These are phyloP conservation scores for Arthroderma sp. DNA, from an alignment of 2,329 filamentous ascomycete genomes.

Conservation along the genomic window DNA sequence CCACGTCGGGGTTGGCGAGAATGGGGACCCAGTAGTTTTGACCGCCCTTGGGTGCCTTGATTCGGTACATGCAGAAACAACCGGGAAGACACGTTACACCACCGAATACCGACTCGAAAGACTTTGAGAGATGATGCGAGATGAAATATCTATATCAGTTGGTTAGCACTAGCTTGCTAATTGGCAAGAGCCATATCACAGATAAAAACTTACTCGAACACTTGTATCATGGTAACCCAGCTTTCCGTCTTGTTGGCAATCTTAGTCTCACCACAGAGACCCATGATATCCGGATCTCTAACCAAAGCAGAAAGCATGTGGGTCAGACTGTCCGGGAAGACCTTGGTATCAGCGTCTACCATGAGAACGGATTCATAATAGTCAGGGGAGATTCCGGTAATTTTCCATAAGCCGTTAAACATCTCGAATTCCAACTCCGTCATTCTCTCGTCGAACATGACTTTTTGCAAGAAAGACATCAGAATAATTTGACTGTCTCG, in stretches of 20 bases:
- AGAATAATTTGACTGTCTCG: conserved; percentile 97
- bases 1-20: conserved; percentile 92
- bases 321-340: conserved; percentile 94
- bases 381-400: conserved; percentile 94
- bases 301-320: conserved; percentile 99
- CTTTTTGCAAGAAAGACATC: conserved; percentile 98
- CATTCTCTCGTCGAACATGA: conserved; percentile 99
- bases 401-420: conserved; percentile 98
- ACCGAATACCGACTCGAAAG: conserved; percentile 96
- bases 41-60: conserved; percentile 95
- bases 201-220: conserved; percentile 57
- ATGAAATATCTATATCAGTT: conserved; percentile 60
- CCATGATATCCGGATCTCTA: conserved; percentile 98
- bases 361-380: conserved; percentile 97
- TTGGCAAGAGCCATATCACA: too few relatives aligned
- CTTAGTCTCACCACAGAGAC: conserved; percentile 95
- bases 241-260: conserved; percentile 94
- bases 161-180: conserved; percentile 4
- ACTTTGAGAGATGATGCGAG: conserved; percentile 91
- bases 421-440: conserved; percentile 98
- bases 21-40: conserved; percentile 99
- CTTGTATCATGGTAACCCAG: conserved; percentile 97
- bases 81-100: conserved; percentile 97
- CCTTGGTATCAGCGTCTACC: conserved; percentile 98
- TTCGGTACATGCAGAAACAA: conserved; percentile 99